phyloP scores from a whole-genome alignment of 192 early-diverging fungal genomes.

The Gryganskiella cystojenkinii region DNA sequence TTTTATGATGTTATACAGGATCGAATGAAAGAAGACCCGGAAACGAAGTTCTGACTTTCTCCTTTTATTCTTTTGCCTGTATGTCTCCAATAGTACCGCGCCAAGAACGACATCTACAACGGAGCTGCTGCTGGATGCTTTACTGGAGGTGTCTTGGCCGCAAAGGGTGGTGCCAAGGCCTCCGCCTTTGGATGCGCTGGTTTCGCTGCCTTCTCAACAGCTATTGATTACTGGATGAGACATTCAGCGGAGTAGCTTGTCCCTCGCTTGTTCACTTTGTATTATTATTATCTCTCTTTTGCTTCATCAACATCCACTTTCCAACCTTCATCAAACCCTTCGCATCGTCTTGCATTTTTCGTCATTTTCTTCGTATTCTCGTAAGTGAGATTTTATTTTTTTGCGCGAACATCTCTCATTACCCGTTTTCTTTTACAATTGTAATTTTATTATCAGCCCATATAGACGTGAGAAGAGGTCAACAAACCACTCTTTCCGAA shows the following conservation, averaged over 20 bases:
- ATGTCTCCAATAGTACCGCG: slow-evolving; percentile 75
- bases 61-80: slow-evolving; percentile 1
- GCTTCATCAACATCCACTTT: too few relatives aligned
- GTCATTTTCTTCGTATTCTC: too few relatives aligned
- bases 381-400: too few relatives aligned
- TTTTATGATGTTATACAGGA: neutral
- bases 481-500: too few relatives aligned
- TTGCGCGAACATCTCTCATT: too few relatives aligned
- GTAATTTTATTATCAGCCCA: too few relatives aligned
- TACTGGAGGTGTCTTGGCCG: slow-evolving; percentile 88
- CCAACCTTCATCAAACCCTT: too few relatives aligned
- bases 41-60: neutral
- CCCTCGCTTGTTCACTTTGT: slow-evolving; percentile 12
- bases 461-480: too few relatives aligned
- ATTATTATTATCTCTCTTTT: slow-evolving; percentile 9
- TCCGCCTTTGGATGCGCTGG: slow-evolving; percentile 86
- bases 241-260: slow-evolving; percentile 20
- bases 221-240: slow-evolving; percentile 91
- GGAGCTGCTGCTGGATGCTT: slow-evolving; percentile 90
- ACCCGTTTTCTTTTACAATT: too few relatives aligned
- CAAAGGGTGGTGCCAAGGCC: slow-evolving; percentile 79
- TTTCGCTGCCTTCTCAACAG: slow-evolving; percentile 94
- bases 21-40: neutral
- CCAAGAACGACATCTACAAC: slow-evolving; percentile 95
- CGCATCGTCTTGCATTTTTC: too few relatives aligned